Evolutionary conservation across 1,284 basidiomycete species (phyloP), one percentile per base, ranked within the genome.

Genomic region (Rhodotorula mucilaginosa): DNA sequence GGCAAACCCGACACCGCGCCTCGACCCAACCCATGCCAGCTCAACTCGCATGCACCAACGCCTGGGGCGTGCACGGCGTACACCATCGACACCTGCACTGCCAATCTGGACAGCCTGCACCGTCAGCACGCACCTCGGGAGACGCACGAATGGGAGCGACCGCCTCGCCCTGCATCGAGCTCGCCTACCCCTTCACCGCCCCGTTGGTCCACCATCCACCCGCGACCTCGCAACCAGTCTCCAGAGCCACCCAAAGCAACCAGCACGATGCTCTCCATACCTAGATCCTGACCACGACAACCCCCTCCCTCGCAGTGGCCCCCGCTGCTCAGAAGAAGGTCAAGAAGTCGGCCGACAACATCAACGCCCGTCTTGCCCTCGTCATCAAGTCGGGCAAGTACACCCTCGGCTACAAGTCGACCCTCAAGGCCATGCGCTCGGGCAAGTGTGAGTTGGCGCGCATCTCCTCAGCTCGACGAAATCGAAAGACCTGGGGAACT

Each of bases 361-460:
- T 99, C 86, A 88, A 95, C 81, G 88, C 94, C 80, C 90, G 91
- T 82, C 91, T 99, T 77, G 91, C 93, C 76, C 93, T 99, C 80
- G 95, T 97, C 81, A 95, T 98, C 84, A 98, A 99, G 88, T 73
- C 64, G 77, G 77, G 65, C 60, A 70, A 70, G 66, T 75, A 80
- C 80, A 71, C 65, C 51, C 64, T 72, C n/a, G 94, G 95, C 74
- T 96, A 97, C 89, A 97, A 97, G 86, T 92, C 91, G 77, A 93
- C 96, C 67, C 87, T 99, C 80, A 98, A 98, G 88, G 90, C 93
- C 85, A 97, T 99, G 91, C 91, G 97, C 81, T 91, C 85, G 79
- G 96, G 97, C 83, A 97, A 97, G 88, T 92, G 94, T 97, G 83
- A 86, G 92, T 84, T 15, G 1, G 39, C 0, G 5, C 2, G 13